Percentiles rank a stretch among this genome's conserved stretches.
Conservation (phyloP, 2,329 filamentous ascomycete genomes). For the Coleophoma cylindrospora region DNA sequence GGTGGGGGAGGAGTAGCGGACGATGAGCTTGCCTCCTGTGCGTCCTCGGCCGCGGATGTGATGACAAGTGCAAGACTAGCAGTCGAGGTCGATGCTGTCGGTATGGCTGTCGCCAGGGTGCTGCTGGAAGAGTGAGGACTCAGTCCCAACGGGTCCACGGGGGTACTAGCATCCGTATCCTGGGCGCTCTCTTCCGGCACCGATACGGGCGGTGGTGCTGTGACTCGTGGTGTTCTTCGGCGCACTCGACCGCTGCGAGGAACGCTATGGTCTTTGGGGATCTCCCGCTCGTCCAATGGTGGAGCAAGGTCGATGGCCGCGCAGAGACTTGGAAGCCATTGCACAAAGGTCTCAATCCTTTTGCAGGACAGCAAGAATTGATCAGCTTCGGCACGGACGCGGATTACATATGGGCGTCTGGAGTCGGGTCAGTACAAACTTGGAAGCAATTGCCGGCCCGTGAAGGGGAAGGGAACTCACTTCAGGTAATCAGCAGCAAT, state of each 20-base stretch:
- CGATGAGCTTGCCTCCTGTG: background rate
- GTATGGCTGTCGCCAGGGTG: background rate
- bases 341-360: constrained; percentile 59
- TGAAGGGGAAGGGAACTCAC: constrained; percentile 32
- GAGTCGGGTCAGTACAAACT: background rate
- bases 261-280: constrained; percentile 57
- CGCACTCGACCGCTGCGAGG: constrained; percentile 32
- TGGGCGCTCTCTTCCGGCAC: constrained; percentile 16
- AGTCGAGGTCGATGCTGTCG: background rate
- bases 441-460: background rate
- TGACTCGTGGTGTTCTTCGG: constrained; percentile 7
- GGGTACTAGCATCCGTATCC: background rate
- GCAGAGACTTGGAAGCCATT: constrained; percentile 64
- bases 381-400: constrained; percentile 68
- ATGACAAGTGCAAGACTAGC: background rate
- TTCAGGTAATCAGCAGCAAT: constrained; percentile 70
- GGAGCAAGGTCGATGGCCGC: constrained; percentile 69
- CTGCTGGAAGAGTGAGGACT: background rate
- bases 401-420: constrained; percentile 60
- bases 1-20: background rate
- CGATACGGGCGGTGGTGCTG: constrained; percentile 9
- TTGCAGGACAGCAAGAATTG: constrained; percentile 67
- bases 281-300: constrained; percentile 65
- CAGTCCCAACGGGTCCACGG: background rate
- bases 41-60: background rate